Base-by-base conservation (phyloP, 352 stramenopile species). In the Aphanomyces cochlioides region DNA sequence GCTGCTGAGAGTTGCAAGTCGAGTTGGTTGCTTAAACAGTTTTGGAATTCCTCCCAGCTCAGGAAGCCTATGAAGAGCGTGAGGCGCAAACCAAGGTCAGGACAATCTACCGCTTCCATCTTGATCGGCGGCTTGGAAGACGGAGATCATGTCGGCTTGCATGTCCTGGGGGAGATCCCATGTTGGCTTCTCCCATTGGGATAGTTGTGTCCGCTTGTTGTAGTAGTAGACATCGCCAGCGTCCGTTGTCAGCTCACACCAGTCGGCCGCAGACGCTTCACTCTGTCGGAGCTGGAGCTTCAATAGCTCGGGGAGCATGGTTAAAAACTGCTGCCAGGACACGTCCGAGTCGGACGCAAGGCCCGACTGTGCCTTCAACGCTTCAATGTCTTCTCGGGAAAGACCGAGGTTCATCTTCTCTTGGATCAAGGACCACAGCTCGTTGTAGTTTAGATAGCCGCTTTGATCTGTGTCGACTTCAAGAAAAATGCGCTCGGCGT, bases 141-240 rank as follows among this genome's bases (percentile, higher is more conserved):
- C 59, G 5, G 21, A 7, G 7, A 53, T n/a, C 41, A 67, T 53
- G 59, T 57, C 41, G 47, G 41, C 47, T 57, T 57, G 41, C 41
- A 67, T 53, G 47, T 67, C 59, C 21, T 21, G 19, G 17, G 59
- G 59, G 12, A 67, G 40, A 3, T 53, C 41, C 59, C 41, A 57
- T 37, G 47, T 37, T 41, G 59, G 59, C n/a, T 67, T 67, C 6
- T 67, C 59, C 73, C 73, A 78, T 10, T 45, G 41, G 34, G 70
- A 78, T 59, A 69, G 59, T 45, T 78, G 73, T 47, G 73, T 78
- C 12, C 73, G 70, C 50, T 78, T 78, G 71, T 78, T 78, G 73
- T 78, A 78, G 60, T 74, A 78, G 66, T 78, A 78, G n/a, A 59
- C n/a, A 17, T 50, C 57, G 38, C 73, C 73, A 13, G 72, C 61